These are phyloP conservation scores for Guadua angustifolia DNA, from an alignment of 176 grass and related monocot species.

Conservation along the genomic window DNA sequence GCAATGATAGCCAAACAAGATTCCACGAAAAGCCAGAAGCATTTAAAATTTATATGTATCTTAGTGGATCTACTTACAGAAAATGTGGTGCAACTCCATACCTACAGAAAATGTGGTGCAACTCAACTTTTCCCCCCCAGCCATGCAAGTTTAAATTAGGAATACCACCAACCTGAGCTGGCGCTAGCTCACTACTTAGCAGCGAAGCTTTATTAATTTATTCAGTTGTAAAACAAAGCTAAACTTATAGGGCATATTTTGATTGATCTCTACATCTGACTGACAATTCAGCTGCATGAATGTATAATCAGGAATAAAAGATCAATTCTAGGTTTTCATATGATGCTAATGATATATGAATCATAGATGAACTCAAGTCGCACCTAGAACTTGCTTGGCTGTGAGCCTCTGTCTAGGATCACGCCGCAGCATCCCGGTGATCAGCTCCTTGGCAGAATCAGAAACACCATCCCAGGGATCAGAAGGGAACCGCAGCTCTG, in stretches of 20 bases:
- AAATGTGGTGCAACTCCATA: too few species aligned
- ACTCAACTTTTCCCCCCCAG: neutral
- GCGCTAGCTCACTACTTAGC: constrained; percentile 40
- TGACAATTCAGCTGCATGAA: constrained; percentile 1
- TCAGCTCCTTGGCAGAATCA: constrained; percentile 74
- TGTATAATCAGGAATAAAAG: neutral
- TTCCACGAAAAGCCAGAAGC: constrained; percentile 12
- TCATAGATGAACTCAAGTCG: constrained; percentile 30
- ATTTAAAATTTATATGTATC: constrained; percentile 22
- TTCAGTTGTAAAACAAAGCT: constrained; percentile 10
- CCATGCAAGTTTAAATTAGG: constrained; percentile 46
- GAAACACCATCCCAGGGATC: constrained; percentile 85
- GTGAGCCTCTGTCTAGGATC: constrained; percentile 70
- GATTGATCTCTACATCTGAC: constrained; percentile 2
- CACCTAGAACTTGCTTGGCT: constrained; percentile 77
- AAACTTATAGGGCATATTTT: too few species aligned
- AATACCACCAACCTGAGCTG: constrained; percentile 38
- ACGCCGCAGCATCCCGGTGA: constrained; percentile 70
- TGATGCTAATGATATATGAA: neutral
- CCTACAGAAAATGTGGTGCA: constrained; percentile 38
- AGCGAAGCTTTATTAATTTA: constrained; percentile 36
- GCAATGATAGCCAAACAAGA: constrained; percentile 49
- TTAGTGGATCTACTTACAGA: constrained; percentile 40
- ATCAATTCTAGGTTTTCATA: neutral
- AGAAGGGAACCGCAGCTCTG: constrained; percentile 73